Evolutionary conservation across 257 asterid species (phyloP), one percentile per base, ranked within the genome.

Genomic region (Ballota nigra): DNA sequence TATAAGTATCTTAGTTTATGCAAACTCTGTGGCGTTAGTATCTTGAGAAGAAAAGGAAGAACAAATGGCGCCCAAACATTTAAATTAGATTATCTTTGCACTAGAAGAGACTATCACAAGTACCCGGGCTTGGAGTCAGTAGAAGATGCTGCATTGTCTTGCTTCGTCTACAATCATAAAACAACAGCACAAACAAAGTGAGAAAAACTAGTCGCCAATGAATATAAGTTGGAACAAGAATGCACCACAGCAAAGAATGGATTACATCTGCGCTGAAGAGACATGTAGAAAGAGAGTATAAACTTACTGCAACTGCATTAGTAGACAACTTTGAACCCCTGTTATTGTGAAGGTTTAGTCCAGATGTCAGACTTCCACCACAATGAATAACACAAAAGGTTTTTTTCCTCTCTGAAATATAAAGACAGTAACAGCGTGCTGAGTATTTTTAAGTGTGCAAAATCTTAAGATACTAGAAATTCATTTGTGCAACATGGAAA

Each of bases 121-220:
- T 85, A 89, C 92, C 96, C 94, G 3, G 89, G 76, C 78, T 84
- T 89, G 73, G 91, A 81, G 69, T 86, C 66, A 31, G 89, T 69
- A 56, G 89, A 74, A 76, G 84, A 75, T 34, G 82, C 20, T 68
- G 51, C 84, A 62, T 65, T 80, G 20, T 81, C 90, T 67, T 70
- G 77, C 71, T 83, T 82, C 2, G 86, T 57, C 94, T 84, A 79
- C 76, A 82, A 70, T 13, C 74, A 66, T 0, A 31, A 19, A 55
- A 19, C 23, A 72, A 55, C 7, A 58, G 24, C 65, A 24, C 22
- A 51, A 60, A 34, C 40, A 24, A 63, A 75, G 75, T 57, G 38
- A 69, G 19, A 53, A 9, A 62, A 45, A 36, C 34, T 36, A 60
- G 47, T 38, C 20, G 59, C 36, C 7, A 8, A 56, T 63, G 70